phyloP scores from a whole-genome alignment of 331 rosid species.

The Phaseolus coccineus region DNA sequence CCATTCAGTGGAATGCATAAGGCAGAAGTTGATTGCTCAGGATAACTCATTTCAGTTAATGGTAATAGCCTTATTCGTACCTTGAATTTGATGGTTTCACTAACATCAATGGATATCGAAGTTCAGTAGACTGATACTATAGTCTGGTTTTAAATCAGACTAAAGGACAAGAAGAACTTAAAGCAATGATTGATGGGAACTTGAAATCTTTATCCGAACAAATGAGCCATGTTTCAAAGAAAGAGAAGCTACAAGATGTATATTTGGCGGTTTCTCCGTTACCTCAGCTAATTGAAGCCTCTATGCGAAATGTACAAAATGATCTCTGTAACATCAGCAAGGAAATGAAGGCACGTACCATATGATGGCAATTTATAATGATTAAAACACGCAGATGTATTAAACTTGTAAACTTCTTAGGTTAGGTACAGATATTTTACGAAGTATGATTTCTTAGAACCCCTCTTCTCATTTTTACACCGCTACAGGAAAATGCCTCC shows the following conservation, averaged over 20 bases:
- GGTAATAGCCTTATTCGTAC: slow-evolving; percentile 59
- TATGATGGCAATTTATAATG: slow-evolving; percentile 27
- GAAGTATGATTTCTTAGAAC: slow-evolving; percentile 31
- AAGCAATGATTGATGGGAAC: slow-evolving; percentile 69
- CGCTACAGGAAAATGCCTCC: not conserved
- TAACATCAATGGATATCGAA: slow-evolving; percentile 37
- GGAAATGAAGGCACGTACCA: slow-evolving; percentile 74
- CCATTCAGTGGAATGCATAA: slow-evolving; percentile 70
- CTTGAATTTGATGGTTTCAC: slow-evolving; percentile 37
- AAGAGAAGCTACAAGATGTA: slow-evolving; percentile 72
- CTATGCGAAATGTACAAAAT: slow-evolving; percentile 60
- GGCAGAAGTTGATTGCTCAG: slow-evolving; percentile 76
- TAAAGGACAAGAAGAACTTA: slow-evolving; percentile 82
- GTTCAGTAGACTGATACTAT: slow-evolving; percentile 36
- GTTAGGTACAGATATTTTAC: not conserved
- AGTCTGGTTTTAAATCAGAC: slow-evolving; percentile 59
- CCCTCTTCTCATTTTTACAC: slow-evolving; percentile 23
- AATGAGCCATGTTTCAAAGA: slow-evolving; percentile 53
- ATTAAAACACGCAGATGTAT: slow-evolving; percentile 35
- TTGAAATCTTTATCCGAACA: slow-evolving; percentile 73
- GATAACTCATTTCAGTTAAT: slow-evolving; percentile 69
- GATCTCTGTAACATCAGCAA: slow-evolving; percentile 58
- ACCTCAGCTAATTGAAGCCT: slow-evolving; percentile 69
- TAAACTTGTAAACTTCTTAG: slow-evolving; percentile 19
- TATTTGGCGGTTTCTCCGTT: slow-evolving; percentile 68